phyloP scores from a whole-genome alignment of 1,284 basidiomycete genomes.

The Ceratobasidium sp. region DNA sequence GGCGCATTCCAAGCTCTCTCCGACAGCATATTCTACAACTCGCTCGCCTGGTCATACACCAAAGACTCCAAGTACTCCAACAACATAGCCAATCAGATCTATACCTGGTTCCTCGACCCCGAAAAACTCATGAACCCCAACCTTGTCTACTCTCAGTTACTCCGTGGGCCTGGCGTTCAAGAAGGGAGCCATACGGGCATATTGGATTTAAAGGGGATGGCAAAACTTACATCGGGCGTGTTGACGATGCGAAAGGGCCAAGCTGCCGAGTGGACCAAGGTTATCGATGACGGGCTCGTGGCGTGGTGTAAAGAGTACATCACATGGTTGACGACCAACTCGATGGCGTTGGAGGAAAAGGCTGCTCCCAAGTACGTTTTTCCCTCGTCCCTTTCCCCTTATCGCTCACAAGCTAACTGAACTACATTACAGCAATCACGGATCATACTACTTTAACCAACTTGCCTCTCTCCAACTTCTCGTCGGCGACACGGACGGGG shows the following conservation, averaged over 20 bases:
- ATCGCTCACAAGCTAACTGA: background rate
- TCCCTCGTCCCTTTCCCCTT: background rate
- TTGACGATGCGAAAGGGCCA: slow-evolving; percentile 47
- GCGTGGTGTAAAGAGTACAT: slow-evolving; percentile 49
- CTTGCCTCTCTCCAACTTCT: slow-evolving; percentile 62
- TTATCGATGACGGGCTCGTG: slow-evolving; percentile 47
- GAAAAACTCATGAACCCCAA: slow-evolving; percentile 54
- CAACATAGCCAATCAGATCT: slow-evolving; percentile 45
- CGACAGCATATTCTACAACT: slow-evolving; percentile 52
- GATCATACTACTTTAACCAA: slow-evolving; percentile 58
- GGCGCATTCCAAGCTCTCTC: slow-evolving; percentile 50
- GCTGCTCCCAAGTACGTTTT: slow-evolving; percentile 47
- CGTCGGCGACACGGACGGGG: slow-evolving; percentile 59
- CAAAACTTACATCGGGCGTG: slow-evolving; percentile 49
- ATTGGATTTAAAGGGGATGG: slow-evolving; percentile 49
- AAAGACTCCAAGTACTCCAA: slow-evolving; percentile 46
- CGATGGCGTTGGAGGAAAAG: slow-evolving; percentile 48
- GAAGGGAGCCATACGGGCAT: slow-evolving; percentile 48
- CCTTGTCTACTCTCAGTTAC: slow-evolving; percentile 53
- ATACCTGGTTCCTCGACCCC: slow-evolving; percentile 52
- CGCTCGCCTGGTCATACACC: slow-evolving; percentile 53
- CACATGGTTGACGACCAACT: slow-evolving; percentile 48
- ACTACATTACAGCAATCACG: slow-evolving; percentile 46
- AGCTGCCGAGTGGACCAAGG: slow-evolving; percentile 47
- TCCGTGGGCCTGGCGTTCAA: slow-evolving; percentile 50